Conservation (phyloP, 495 filamentous ascomycete species). For the Aspergillus incahuasiensis region DNA sequence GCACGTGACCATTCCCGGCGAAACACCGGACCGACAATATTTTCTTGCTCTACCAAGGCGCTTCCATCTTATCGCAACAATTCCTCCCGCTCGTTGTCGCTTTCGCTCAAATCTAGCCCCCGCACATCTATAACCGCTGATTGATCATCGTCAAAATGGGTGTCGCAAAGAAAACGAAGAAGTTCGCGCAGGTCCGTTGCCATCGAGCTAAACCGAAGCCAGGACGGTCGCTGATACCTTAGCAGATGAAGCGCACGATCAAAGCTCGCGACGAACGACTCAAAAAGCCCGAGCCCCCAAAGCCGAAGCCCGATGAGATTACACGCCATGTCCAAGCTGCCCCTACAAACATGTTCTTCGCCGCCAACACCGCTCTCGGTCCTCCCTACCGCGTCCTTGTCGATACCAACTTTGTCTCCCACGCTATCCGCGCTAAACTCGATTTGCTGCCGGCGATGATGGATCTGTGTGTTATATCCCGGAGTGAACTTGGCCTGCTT, state of each 20-base stretch:
- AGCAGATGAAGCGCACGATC: slow-evolving; percentile 57
- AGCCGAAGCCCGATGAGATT: slow-evolving; percentile 41
- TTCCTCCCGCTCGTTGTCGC: neutral
- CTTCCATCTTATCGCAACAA: neutral
- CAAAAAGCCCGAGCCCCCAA: slow-evolving; percentile 39
- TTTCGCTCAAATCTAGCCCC: neutral
- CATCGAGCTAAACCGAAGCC: neutral
- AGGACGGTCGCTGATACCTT: neutral
- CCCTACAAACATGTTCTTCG: slow-evolving; percentile 87
- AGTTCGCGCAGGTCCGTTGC: slow-evolving; percentile 48
- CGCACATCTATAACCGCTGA: neutral
- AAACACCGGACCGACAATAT: neutral
- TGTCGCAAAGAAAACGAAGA: slow-evolving; percentile 58
- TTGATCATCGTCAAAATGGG: slow-evolving; percentile 45
- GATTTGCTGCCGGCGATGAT: slow-evolving; percentile 83
- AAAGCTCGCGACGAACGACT: slow-evolving; percentile 58
- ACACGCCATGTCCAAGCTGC: slow-evolving; percentile 56
- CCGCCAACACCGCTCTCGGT: slow-evolving; percentile 83
- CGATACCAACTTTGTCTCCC: slow-evolving; percentile 89
- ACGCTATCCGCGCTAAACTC: slow-evolving; percentile 86
- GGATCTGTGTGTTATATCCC: slow-evolving; percentile 55
- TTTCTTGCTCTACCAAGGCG: neutral
- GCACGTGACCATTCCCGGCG: neutral
- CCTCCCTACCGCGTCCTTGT: slow-evolving; percentile 84
- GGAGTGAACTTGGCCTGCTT: slow-evolving; percentile 40